Base-by-base conservation (phyloP, 108 stramenopile genomes). In the Cyclostephanos tholiformis region DNA sequence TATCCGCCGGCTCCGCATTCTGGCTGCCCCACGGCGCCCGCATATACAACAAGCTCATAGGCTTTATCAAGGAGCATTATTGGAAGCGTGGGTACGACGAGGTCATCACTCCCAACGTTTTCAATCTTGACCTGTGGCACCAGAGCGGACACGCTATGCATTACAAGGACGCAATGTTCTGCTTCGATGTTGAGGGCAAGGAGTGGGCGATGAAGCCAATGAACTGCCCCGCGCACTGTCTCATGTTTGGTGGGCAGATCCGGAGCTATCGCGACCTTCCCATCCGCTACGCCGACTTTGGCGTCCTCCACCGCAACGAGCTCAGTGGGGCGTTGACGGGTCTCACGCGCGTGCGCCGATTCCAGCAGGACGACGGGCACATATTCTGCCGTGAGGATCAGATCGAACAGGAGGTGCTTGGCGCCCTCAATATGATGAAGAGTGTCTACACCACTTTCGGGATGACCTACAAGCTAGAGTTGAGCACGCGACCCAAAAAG, bases 211-310 rank as follows among this genome's bases (percentile, higher is more conserved):
- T 99, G 92, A 99, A 99, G 77, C 99, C 99, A 43, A 99, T 99
- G 99, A 99, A 99, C 84, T 99, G 99, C 74, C 99, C 99, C 51
- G 98, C 95, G 10, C 99, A 99, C 75, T 99, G 98, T 78, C 79
- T 99, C 26, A 86, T 99, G 80, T 99, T 99, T 85, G 93, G 57
- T 13, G 84, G 87, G 60, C 66, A 89, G 50, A 86, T 96, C 71
- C 94, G 97, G 23, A 95, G 95, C 51, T 99, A 95, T 75, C 96
- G 98, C 76, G 99, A 99, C 77, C 87, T 99, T 29, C 99, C 99
- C 9, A 79, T 99, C 43, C 94, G 99, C 9, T 87, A 89, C 63
- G 98, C 99, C 8, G 99, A 99, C 72, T 99, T 99, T 84, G 99
- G 99, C 55, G 98, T 98, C 22, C 81, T 99, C 67, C 99, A 99